These are phyloP conservation scores for Coniferiporia weirii DNA, from an alignment of 1,284 basidiomycete genomes.

Conservation along the genomic window DNA sequence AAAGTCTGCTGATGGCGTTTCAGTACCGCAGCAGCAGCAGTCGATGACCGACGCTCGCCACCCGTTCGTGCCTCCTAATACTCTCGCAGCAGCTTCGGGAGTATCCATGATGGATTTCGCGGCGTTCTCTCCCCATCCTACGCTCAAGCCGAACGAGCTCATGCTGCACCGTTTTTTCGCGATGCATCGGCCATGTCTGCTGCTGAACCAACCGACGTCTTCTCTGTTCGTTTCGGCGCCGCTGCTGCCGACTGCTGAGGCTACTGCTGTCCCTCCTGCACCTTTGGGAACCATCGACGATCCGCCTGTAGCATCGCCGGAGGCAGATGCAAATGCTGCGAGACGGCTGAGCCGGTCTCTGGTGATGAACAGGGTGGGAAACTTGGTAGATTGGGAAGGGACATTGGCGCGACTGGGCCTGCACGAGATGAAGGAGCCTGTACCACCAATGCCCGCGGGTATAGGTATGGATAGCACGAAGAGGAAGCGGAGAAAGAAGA, in stretches of 20 bases:
- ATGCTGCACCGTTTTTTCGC: slow-evolving; percentile 78
- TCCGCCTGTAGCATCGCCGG: slow-evolving; percentile 48
- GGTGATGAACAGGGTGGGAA: slow-evolving; percentile 56
- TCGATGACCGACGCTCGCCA: slow-evolving; percentile 1
- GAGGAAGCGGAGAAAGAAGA: slow-evolving; percentile 81
- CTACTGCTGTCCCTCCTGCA: slow-evolving; percentile 16
- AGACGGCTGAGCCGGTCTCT: slow-evolving; percentile 65
- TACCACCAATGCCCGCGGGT: slow-evolving; percentile 43
- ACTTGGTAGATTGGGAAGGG: slow-evolving; percentile 58
- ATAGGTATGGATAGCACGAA: slow-evolving; percentile 71
- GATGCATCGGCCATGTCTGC: slow-evolving; percentile 65
- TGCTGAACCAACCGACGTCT: slow-evolving; percentile 50
- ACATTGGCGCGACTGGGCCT: slow-evolving; percentile 57
- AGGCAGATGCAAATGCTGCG: slow-evolving; percentile 71
- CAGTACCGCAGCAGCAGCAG: slow-evolving; percentile 14
- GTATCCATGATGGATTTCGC: slow-evolving; percentile 13
- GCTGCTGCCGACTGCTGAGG: slow-evolving; percentile 19
- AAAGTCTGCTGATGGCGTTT: slow-evolving; percentile 24
- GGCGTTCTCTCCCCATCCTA: slow-evolving; percentile 39
- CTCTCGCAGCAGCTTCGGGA: slow-evolving; percentile 17
- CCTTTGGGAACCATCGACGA: slow-evolving; percentile 38
- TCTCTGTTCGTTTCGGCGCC: slow-evolving; percentile 50
- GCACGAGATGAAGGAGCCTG: slow-evolving; percentile 40
- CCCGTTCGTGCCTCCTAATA: slow-evolving; percentile 1
- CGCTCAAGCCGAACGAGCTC: slow-evolving; percentile 58